Conservation (phyloP, 371 early-diverging fungal genomes). For the Mucor ambiguus region DNA sequence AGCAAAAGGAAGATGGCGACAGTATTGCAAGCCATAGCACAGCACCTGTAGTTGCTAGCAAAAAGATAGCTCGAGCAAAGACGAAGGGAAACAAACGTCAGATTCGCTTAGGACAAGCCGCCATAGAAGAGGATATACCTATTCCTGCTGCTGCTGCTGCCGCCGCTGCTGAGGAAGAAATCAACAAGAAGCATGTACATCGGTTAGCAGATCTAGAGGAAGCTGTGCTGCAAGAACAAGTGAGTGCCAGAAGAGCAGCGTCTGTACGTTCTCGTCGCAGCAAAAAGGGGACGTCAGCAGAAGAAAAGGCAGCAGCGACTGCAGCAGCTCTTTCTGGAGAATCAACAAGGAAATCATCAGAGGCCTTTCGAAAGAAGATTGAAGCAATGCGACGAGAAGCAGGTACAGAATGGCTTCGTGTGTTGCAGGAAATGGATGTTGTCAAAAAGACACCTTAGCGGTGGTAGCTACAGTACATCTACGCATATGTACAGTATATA, state of each 20-base stretch:
- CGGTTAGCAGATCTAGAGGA: constrained; percentile 49
- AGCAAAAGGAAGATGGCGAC: not conserved
- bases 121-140: constrained; percentile 14
- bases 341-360: constrained; percentile 25
- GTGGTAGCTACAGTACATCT: not conserved
- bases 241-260: constrained; percentile 25
- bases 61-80: constrained; percentile 29
- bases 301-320: constrained; percentile 7
- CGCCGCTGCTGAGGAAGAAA: constrained; percentile 12
- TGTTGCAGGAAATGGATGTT: constrained; percentile 60
- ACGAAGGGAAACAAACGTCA: constrained; percentile 37
- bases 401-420: constrained; percentile 66
- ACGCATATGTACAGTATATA: not conserved
- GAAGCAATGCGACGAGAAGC: constrained; percentile 67
- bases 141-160: constrained; percentile 11
- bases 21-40: not conserved
- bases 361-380: constrained; percentile 53
- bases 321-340: constrained; percentile 4
- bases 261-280: constrained; percentile 39
- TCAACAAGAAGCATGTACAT: constrained; percentile 40
- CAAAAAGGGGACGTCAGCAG: constrained; percentile 22
- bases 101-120: constrained; percentile 33
- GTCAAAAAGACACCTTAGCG: constrained; percentile 20
- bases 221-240: constrained; percentile 30
- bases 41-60: not conserved